phyloP scores from a whole-genome alignment of 768 basidiomycete species.

The Suillus americanus region DNA sequence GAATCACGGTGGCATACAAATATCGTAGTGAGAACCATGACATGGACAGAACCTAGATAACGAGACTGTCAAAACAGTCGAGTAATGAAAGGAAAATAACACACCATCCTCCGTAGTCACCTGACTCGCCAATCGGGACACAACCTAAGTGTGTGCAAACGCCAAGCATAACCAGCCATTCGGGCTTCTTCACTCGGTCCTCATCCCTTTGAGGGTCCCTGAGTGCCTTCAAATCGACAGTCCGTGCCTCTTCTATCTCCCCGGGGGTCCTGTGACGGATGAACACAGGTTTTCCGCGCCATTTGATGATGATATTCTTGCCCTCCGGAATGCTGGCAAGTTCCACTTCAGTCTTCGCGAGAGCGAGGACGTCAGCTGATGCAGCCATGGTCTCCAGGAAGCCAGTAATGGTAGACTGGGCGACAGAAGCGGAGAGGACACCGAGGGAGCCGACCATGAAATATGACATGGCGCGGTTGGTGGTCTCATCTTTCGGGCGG shows the following conservation, averaged over 20 bases:
- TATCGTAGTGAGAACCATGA: constrained; percentile 98
- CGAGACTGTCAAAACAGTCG: neutral
- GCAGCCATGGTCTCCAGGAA: constrained; percentile 96
- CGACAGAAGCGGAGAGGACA: constrained; percentile 89
- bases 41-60: constrained; percentile 89
- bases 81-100: constrained; percentile 23
- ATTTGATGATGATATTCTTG: constrained; percentile 96
- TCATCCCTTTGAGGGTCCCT: constrained; percentile 94
- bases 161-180: constrained; percentile 92
- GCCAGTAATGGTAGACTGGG: constrained; percentile 91
- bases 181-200: constrained; percentile 86
- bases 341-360: constrained; percentile 97
- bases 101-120: constrained; percentile 97
- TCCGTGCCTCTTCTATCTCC: constrained; percentile 93
- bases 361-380: constrained; percentile 94
- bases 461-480: constrained; percentile 79
- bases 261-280: constrained; percentile 91
- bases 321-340: constrained; percentile 90
- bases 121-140: constrained; percentile 96
- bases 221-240: constrained; percentile 78
- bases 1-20: constrained; percentile 56
- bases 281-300: constrained; percentile 99
- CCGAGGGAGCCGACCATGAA: constrained; percentile 93
- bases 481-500: constrained; percentile 61
- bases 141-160: constrained; percentile 98